Evolutionary conservation across 805 yeast species (phyloP), one percentile per base, ranked within the genome.

Genomic region (Hanseniaspora mollemarum): DNA sequence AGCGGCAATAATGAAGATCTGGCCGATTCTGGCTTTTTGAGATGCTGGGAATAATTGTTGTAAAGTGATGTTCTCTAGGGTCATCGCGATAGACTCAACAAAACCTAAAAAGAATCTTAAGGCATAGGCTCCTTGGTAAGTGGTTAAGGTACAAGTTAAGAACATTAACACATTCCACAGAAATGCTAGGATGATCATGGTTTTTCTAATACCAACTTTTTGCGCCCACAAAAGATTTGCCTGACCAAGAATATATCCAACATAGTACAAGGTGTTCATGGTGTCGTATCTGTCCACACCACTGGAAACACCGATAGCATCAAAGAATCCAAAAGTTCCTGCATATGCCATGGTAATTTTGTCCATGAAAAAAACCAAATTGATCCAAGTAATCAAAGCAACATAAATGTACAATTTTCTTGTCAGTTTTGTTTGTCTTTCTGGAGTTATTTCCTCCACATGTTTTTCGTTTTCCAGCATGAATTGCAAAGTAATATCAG

Each of bases 51-150:
- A 67, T 56, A 65, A 72, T 63, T 62, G 73, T 32, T 63, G 68
- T 60, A 66, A 60, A 1, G 75, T 67, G 43, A 67, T 65, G 29
- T 70, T 67, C 44, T 73, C 58, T 21, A 67, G 64, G n/a, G 74
- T 72, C 38, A 67, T 60, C 31, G 68, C 68, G 38, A 62, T 65
- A 55, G 69, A 59, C 56, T 71, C 75, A 22, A 62, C 61, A 43
- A 71, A 62, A 5, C 80, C 80, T 50, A 74, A 62, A 40, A 73
- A 66, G 57, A 73, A 71, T 55, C 77, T 61, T 12, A 70, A 52
- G 16, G 68, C 71, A 46, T 51, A 51, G 2, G 46, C 44, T 16
- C 53, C 53, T 44, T 44, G 44, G 26, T 51, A 51, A 19, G 40
- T 22, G 19, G 21, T 31, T 5, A 39, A 28, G 6, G 43, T 32